Base-by-base conservation (phyloP, 2,329 filamentous ascomycete genomes). In the Phyllosticta paracitricarpa region DNA sequence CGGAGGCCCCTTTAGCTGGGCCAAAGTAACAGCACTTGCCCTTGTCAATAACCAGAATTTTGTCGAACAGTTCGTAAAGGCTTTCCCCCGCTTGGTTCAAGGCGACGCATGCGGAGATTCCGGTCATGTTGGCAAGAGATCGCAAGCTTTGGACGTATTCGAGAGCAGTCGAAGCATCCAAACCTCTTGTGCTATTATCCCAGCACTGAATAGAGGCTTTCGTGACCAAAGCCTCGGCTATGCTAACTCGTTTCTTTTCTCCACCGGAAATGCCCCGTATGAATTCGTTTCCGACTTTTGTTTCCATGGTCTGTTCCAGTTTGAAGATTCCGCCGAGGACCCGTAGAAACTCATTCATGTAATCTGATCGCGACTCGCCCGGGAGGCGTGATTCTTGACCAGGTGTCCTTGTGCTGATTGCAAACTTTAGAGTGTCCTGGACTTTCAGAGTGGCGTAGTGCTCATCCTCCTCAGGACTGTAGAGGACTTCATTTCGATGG, bases 381-480 rank as follows among this genome's bases (percentile, higher is more conserved):
- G 83, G 78, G 28, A 87, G 79, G 1, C 86, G 78, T 6, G 80
- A 82, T 17, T 74, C 73, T 58, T 86, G 82, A 1, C 83, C 82
- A 0, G 88, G 88, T 0, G 88, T 88, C 58, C 87, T 79, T 0
- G 85, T 84, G 57, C 85, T 82, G 1, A 89, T 80, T 0, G 89
- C 89, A 69, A 92, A 92, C 57, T 84, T 80, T 0, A 93, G 77
- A 0, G 89, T 93, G 65, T 90, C 81, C 1, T 86, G 84, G 10
- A 92, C 88, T 0, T 86, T 89, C 24, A 94, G 76, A n/a, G 89
- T 86, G 0, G 89, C 85, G 65, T 91, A 92, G 69, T 92, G 89
- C 28, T 87, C 80, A 69, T 91, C 88, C 28, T 87, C 84, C 74
- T 93, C 89, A 14, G 89, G 86, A 66, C 90, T 91, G 71, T 93